Evolutionary conservation across 2,329 filamentous ascomycete species (phyloP), one percentile per base, ranked within the genome.

Genomic region (Microdochium nivale): DNA sequence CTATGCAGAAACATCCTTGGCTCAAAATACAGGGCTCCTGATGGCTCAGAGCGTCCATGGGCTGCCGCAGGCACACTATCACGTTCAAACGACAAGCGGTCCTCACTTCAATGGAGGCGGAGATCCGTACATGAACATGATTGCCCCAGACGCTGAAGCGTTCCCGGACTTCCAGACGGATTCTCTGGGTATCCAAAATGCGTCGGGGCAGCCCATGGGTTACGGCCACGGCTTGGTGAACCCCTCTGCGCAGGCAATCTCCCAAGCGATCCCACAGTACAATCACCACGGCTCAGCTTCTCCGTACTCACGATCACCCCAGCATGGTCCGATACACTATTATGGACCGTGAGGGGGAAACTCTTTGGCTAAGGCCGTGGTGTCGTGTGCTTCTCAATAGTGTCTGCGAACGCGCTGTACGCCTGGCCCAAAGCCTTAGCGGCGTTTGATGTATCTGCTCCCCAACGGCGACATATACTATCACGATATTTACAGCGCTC

Each of bases 261-360:
- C 48, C 3, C 56, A 67, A 21, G 3, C 40, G 40, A 23, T 24
- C 7, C 40, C 40, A 24, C 69, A 68, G 30, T 75, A 66, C 51
- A 66, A 65, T 23, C 67, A 66, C 19, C 67, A 68, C 33, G 71
- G 72, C 7, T 74, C 71, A 2, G 65, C 67, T 13, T 74, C 73
- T 32, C 71, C 73, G 0, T 76, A 68, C 53, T 59, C 62, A 2
- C 70, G 66, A 44, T 75, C 73, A 10, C 72, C 73, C 4, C 65
- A 71, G 44, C 67, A 63, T 52, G 63, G 60, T 13, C 67, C 10
- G 8, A 21, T 44, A 19, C 40, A 44, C 9, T 44, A 21, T 19
- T 44, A 44, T 44, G 14, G 3, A 7, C 40, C 21, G 19, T 44
- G 19, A 44, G 21, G 40, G 10, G 19, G 40, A 19, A 37, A 5